Evolutionary conservation across 2,329 filamentous ascomycete species (phyloP).

Genomic region (Xylariaceae sp.): DNA sequence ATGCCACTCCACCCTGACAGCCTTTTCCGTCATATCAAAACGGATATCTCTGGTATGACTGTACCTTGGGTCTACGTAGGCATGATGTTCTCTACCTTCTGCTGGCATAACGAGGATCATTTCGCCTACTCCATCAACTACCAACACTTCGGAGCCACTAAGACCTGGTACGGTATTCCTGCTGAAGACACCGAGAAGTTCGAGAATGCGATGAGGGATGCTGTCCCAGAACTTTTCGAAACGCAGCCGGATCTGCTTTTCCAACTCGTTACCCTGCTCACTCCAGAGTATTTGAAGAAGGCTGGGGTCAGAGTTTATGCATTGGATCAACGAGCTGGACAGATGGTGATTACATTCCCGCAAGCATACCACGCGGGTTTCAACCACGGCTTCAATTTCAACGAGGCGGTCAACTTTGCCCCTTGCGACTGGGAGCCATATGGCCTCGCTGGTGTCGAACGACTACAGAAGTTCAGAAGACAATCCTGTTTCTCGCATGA

Average conservation of each 20-base stretch:
- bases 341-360: slow-evolving; percentile 94
- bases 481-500: slow-evolving; percentile 98
- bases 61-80: slow-evolving; percentile 98
- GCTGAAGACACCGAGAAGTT: slow-evolving; percentile 92
- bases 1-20: slow-evolving; percentile 87
- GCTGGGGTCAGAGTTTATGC: slow-evolving; percentile 91
- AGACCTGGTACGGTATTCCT: slow-evolving; percentile 98
- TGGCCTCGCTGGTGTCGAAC: slow-evolving; percentile 78
- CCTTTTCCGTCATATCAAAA: slow-evolving; percentile 94
- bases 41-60: slow-evolving; percentile 98
- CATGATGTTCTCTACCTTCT: slow-evolving; percentile 99
- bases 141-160: slow-evolving; percentile 95
- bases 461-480: slow-evolving; percentile 79
- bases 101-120: slow-evolving; percentile 98
- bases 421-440: slow-evolving; percentile 92
- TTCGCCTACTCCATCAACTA: slow-evolving; percentile 98
- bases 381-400: slow-evolving; percentile 98
- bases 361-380: slow-evolving; percentile 97
- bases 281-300: slow-evolving; percentile 86
- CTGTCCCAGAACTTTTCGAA: slow-evolving; percentile 93
- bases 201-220: slow-evolving; percentile 88
- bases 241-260: slow-evolving; percentile 94
- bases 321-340: slow-evolving; percentile 89
- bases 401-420: slow-evolving; percentile 97
- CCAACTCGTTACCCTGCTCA: slow-evolving; percentile 92